Base-by-base conservation (phyloP, 257 asterid species). In the Jasminum sambac region DNA sequence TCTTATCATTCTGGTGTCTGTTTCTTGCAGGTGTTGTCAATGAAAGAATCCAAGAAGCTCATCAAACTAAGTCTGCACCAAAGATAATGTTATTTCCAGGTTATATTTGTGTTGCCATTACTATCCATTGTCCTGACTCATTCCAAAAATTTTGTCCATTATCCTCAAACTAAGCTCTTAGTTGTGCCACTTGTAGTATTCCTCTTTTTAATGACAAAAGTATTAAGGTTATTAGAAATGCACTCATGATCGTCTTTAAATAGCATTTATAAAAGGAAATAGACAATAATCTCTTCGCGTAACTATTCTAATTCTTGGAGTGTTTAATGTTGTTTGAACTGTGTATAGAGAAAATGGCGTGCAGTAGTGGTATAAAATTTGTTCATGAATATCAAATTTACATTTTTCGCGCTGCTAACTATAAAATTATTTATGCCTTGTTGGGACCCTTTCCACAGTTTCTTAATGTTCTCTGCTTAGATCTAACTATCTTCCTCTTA, bases 11-110 rank as follows among this genome's bases (percentile, higher is more conserved):
- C 70, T 64, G 26, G 57, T 63, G 41, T 21, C 64, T 66, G 19
- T 40, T 77, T 60, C 75, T 69, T 69, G 73, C 90, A 94, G 99
- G 93, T 74, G 83, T 94, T 73, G 97, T 94, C 67, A 91, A 84
- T 75, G 93, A 89, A 40, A 86, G 96, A 80, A 88, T 94, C 69
- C 85, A 78, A 70, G 98, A 86, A 85, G 96, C 99, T 77, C 86
- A 85, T 81, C 92, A 83, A 79, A 78, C 83, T 68, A 74, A 79
- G 83, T 79, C 64, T 71, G 98, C 98, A 68, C 99, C 99, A 19
- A 85, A 77, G 68, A 88, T 94, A 86, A 84, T 94, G 91, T 95
- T 94, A 77, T 94, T 94, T 84, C 99, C 99, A 94, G 99, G 99
- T 94, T 65, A 59, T 38, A 13, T 60, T 60, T 78, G 30, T 40